Evolutionary conservation across 1,284 basidiomycete species (phyloP).

Genomic region (Sporisorium reilianum): DNA sequence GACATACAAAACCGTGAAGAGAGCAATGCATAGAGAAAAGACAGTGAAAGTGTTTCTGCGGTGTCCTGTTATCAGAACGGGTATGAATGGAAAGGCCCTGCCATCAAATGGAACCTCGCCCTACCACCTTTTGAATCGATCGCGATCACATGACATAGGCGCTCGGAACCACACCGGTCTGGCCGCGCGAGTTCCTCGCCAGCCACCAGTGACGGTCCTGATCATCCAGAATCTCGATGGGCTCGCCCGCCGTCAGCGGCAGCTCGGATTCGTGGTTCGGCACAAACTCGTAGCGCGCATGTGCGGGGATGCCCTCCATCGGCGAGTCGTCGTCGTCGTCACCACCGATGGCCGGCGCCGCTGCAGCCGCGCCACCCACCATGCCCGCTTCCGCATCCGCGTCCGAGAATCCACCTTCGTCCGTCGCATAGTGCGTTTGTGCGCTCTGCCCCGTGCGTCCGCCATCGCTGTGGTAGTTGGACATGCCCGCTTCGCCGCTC

Average conservation of each 20-base stretch:
- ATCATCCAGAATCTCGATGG: conserved; percentile 61
- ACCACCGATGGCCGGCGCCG: conserved; percentile 71
- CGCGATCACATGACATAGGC: conserved; percentile 57
- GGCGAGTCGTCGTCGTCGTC: conserved; percentile 38
- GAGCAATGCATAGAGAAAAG: conserved; percentile 12
- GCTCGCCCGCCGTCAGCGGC: conserved; percentile 54
- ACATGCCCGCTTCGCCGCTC: conserved; percentile 69
- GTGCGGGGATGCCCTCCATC: conserved; percentile 59
- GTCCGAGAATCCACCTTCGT: conserved; percentile 43
- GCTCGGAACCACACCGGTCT: conserved; percentile 61
- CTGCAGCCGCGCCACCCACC: conserved; percentile 70
- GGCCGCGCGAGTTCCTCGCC: conserved; percentile 50
- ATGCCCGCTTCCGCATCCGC: conserved; percentile 39
- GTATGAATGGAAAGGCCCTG: background rate
- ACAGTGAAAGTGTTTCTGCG: conserved; percentile 16
- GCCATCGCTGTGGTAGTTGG: conserved; percentile 58
- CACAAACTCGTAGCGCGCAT: conserved; percentile 63
- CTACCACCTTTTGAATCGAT: background rate
- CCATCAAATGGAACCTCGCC: background rate
- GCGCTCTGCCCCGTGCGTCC: conserved; percentile 43
- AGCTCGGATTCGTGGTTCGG: conserved; percentile 63
- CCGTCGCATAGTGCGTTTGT: conserved; percentile 68
- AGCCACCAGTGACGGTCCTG: conserved; percentile 65
- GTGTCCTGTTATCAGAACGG: conserved; percentile 2
- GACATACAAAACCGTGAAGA: conserved; percentile 1